Evolutionary conservation across 331 rosid species (phyloP).

Genomic region (Ulmus americana): DNA sequence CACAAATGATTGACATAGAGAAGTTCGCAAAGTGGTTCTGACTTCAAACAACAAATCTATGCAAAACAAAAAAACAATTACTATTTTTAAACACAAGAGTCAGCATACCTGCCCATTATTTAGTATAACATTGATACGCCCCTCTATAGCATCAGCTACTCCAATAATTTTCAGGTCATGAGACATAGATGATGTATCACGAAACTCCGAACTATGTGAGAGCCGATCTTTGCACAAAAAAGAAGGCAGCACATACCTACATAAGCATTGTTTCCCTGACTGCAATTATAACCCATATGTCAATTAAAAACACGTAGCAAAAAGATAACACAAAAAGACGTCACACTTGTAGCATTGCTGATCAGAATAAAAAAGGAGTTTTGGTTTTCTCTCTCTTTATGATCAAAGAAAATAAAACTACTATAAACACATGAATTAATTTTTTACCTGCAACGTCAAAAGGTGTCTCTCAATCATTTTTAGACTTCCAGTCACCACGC

Average conservation of each 20-base stretch:
- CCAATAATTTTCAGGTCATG: constrained; percentile 65
- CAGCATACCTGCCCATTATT: constrained; percentile 66
- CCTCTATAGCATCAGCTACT: constrained; percentile 83
- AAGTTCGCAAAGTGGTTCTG: background rate
- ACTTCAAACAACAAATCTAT: background rate
- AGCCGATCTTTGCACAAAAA: constrained; percentile 47
- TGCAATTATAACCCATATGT: constrained; percentile 27
- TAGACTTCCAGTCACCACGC: too few species aligned
- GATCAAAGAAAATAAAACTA: background rate
- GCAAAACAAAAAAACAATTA: constrained; percentile 17
- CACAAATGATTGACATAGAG: constrained; percentile 3
- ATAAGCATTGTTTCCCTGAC: constrained; percentile 95
- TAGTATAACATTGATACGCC: constrained; percentile 66
- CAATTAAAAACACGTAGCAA: constrained; percentile 16
- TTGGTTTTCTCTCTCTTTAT: background rate
- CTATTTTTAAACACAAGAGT: constrained; percentile 16
- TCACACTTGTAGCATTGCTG: background rate
- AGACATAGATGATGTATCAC: constrained; percentile 49
- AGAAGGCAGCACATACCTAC: constrained; percentile 69
- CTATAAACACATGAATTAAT: background rate
- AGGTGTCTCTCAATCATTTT: too few species aligned
- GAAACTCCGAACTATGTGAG: constrained; percentile 49
- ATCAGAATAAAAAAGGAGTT: background rate
- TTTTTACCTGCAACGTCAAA: too few species aligned
- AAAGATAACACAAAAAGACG: constrained; percentile 12